A percentile compares a stretch with the other conserved stretches of the same genome.
These are phyloP conservation scores for Yarrowia porcina DNA, from an alignment of 805 yeast genomes.

Conservation along the genomic window DNA sequence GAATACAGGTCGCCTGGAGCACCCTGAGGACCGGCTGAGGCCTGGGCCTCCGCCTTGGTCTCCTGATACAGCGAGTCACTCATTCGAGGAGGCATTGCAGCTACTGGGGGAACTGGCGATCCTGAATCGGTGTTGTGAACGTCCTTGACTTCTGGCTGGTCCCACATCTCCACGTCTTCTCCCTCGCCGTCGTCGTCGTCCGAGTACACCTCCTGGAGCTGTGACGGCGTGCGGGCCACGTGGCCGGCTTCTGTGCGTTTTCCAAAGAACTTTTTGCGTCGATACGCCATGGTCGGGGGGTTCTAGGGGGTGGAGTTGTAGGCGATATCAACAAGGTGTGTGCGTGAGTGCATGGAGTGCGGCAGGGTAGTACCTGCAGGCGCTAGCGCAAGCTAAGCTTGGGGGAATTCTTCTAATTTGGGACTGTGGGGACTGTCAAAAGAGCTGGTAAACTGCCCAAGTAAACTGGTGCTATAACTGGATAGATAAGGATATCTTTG, in stretches of 20 bases:
- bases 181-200: slow-evolving; percentile 25
- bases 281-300: slow-evolving; percentile 23
- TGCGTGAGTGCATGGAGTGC: slow-evolving; percentile 17
- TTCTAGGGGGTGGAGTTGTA: background rate
- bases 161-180: slow-evolving; percentile 23
- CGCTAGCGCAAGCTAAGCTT: slow-evolving; percentile 23
- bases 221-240: slow-evolving; percentile 21
- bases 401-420: background rate
- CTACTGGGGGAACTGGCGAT: background rate
- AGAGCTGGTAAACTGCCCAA: background rate
- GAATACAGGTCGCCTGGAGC: slow-evolving; percentile 45
- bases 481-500: too few relatives aligned
- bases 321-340: slow-evolving; percentile 8
- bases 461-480: background rate
- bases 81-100: background rate
- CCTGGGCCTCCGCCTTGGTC: background rate
- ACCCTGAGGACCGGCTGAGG: background rate
- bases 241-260: slow-evolving; percentile 15
- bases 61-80: slow-evolving; percentile 19
- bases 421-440: background rate
- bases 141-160: background rate
- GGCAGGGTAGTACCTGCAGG: slow-evolving; percentile 25
- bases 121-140: background rate
- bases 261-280: slow-evolving; percentile 22
- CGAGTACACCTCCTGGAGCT: slow-evolving; percentile 23